Evolutionary conservation across 768 basidiomycete species (phyloP), one percentile per base, ranked within the genome.

Genomic region (Paxillus ammoniavirescens): DNA sequence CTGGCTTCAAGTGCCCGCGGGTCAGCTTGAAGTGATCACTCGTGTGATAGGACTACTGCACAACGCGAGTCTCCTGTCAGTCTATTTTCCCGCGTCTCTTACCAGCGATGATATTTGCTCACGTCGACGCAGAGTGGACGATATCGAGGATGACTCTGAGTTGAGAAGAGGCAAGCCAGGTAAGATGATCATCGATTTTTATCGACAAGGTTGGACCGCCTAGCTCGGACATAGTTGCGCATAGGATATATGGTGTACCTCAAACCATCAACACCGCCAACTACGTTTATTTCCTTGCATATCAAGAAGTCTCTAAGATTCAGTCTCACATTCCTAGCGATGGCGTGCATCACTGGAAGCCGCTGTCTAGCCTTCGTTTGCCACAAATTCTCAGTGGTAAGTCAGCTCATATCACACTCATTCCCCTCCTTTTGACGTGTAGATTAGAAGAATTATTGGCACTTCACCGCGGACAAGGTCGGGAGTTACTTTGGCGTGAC

Each of bases 191-290:
- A 37, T 44, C 44, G 17, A 31, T 41, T 15, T 4, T 35, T 17
- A 43, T 23, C 28, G 40, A 42, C 40, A n/a, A 41, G 31, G 28
- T 21, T 52, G 41, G 49, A 33, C 13, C 17, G 0, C 17, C 44
- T 23, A 17, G 28, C 31, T 31, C 26, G 26, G 15, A 49, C 42
- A n/a, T 18, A 87, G 95, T 94, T n/a, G 86, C 95, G 0, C 95
- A 99, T 73, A 93, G 90, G 77, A 94, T 99, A 60, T 99, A 93
- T 62, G 96, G 96, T 3, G 76, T 97, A 2, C 92, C 96, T 1
- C 95, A 98, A 68, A 96, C 95, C 0, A 93, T 99, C 72, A 99
- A 99, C 68, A 84, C 88, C 4, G 95, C 96, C 2, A 98, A 97
- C 71, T 98, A 98, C 62, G 93, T 93, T 37, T 98, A 96, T 66